Evolutionary conservation across 2,329 filamentous ascomycete species (phyloP).

Genomic region (Ilyonectria robusta): DNA sequence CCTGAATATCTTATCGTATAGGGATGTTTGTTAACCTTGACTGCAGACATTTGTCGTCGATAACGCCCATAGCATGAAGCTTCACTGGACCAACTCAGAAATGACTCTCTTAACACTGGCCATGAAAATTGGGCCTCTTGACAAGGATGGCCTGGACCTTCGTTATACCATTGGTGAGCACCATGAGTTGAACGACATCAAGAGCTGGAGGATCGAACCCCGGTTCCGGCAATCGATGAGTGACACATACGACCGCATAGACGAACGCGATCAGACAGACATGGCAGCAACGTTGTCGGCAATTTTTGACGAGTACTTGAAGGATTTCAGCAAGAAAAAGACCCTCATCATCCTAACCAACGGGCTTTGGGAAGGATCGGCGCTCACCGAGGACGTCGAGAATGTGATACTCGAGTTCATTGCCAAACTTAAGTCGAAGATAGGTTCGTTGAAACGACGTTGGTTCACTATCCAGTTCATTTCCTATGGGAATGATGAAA

Average conservation of each 20-base stretch:
- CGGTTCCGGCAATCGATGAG: slow-evolving; percentile 9
- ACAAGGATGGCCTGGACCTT: slow-evolving; percentile 15
- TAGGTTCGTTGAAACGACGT: not conserved
- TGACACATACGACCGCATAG: not conserved
- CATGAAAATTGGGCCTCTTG: slow-evolving; percentile 15
- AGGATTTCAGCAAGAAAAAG: slow-evolving; percentile 3
- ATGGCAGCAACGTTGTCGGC: slow-evolving; percentile 2
- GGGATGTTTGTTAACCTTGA: not conserved
- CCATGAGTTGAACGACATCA: not conserved
- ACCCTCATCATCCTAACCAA: slow-evolving; percentile 19
- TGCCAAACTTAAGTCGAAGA: not conserved
- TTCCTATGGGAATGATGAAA: slow-evolving; percentile 3
- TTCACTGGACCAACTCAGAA: slow-evolving; percentile 12
- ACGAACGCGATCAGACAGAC: not conserved
- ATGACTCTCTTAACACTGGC: slow-evolving; percentile 7
- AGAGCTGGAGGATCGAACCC: not conserved
- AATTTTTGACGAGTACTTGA: slow-evolving; percentile 8
- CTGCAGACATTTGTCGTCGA: slow-evolving; percentile 17
- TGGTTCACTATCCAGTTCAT: slow-evolving; percentile 24
- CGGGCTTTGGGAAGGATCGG: slow-evolving; percentile 8
- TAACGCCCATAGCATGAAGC: slow-evolving; percentile 8
- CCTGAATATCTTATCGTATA: too few species aligned
- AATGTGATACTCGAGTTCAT: not conserved
- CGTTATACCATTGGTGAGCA: not conserved
- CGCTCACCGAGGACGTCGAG: not conserved